These are phyloP conservation scores for Phlebiopsis gigantea DNA, from an alignment of 768 basidiomycete species.

Conservation along the genomic window DNA sequence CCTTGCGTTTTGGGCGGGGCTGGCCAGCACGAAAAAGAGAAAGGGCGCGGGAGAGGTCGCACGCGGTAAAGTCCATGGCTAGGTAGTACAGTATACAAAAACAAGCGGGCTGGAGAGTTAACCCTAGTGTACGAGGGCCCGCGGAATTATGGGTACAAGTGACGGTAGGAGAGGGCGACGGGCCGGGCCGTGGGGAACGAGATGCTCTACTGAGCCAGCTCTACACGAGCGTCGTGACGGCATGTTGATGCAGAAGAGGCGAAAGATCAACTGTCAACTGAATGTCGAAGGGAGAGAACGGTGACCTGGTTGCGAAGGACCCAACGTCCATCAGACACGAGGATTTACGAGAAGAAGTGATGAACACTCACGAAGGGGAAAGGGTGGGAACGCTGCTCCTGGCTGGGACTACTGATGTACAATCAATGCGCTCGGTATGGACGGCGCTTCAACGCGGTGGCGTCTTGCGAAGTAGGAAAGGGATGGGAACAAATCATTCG, in stretches of 20 bases:
- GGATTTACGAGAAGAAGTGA: background rate
- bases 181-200: conserved; percentile 3
- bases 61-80: background rate
- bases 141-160: conserved; percentile 5
- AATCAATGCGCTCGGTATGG: background rate
- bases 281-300: background rate
- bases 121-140: conserved; percentile 2
- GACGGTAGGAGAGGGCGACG: background rate
- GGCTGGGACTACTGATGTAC: background rate
- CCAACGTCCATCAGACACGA: background rate
- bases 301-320: background rate
- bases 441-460: background rate
- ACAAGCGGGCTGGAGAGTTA: background rate
- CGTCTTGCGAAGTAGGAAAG: background rate
- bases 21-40: background rate
- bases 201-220: conserved; percentile 2
- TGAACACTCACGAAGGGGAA: background rate
- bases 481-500: background rate
- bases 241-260: background rate
- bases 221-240: conserved; percentile 1
- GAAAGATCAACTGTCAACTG: background rate
- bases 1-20: conserved; percentile 1
- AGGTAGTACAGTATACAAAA: conserved; percentile 5
- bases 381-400: background rate
- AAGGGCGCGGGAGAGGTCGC: background rate